Conservation (phyloP, 345 rosid genomes). For the Lepidium sativum region DNA sequence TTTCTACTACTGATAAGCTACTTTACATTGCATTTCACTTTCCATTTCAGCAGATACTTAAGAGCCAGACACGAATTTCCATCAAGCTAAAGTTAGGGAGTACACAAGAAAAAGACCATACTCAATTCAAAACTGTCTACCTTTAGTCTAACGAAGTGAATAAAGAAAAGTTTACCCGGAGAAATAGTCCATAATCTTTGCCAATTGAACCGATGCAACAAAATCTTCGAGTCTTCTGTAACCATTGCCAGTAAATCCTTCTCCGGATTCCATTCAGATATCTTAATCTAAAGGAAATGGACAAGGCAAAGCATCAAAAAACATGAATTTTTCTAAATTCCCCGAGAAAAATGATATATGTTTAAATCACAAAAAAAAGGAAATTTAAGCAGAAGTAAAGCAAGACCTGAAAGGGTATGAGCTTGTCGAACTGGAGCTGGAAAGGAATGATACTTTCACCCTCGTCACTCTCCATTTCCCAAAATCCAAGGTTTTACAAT, state of each 20-base stretch:
- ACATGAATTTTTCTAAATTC: not conserved
- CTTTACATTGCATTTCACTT: not conserved
- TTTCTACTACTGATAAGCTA: not conserved
- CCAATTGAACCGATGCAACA: conserved; percentile 85
- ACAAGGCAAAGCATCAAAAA: not conserved
- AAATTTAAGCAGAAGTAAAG: not conserved
- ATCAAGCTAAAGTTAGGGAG: not conserved
- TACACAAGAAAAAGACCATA: not conserved
- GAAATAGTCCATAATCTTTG: conserved; percentile 82
- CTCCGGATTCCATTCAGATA: conserved; percentile 80
- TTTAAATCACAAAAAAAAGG: not conserved
- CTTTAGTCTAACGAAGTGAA: not conserved
- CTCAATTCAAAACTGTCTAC: not conserved
- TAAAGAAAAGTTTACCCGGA: conserved; percentile 36
- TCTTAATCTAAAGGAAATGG: conserved; percentile 35
- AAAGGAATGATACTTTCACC: conserved; percentile 47
- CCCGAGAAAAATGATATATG: not conserved
- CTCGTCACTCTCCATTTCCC: conserved; percentile 66
- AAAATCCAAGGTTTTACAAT: not conserved
- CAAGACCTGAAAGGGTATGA: conserved; percentile 70
- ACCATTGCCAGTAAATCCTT: conserved; percentile 89
- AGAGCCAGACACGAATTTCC: not conserved
- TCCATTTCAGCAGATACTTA: not conserved
- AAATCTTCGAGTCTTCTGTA: conserved; percentile 60
- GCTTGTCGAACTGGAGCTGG: conserved; percentile 83